A percentile compares a stretch with the other conserved stretches of the same genome.
These are phyloP conservation scores for Musa acuminata DNA, from an alignment of 176 grass and related monocot species.

Conservation along the genomic window DNA sequence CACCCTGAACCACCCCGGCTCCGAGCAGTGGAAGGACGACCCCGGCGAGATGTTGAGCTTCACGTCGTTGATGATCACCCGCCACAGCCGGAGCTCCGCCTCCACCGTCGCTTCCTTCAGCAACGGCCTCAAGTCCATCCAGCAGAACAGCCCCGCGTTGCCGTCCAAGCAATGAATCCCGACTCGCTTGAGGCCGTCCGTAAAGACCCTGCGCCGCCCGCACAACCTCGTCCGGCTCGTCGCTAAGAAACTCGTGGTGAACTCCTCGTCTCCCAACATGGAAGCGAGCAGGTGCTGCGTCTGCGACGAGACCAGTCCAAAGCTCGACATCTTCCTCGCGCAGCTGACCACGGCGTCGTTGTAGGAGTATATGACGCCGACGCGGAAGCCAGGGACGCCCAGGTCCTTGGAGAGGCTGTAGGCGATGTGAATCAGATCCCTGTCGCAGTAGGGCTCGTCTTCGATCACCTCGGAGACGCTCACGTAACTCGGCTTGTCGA, in stretches of 20 bases:
- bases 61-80: slow-evolving; percentile 40
- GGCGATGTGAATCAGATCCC: slow-evolving; percentile 62
- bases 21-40: slow-evolving; percentile 65
- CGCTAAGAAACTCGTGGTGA: slow-evolving; percentile 36
- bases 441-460: slow-evolving; percentile 27
- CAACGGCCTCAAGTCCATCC: slow-evolving; percentile 80
- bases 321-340: slow-evolving; percentile 92
- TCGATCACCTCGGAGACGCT: slow-evolving; percentile 71
- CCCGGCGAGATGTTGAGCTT: slow-evolving; percentile 92
- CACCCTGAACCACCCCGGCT: slow-evolving; percentile 95
- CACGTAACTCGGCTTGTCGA: slow-evolving; percentile 39
- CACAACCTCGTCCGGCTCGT: slow-evolving; percentile 38
- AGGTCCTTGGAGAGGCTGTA: slow-evolving; percentile 95
- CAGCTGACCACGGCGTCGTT: slow-evolving; percentile 61
- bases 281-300: slow-evolving; percentile 69
- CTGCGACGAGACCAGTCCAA: slow-evolving; percentile 82
- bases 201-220: slow-evolving; percentile 37
- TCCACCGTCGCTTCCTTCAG: slow-evolving; percentile 53
- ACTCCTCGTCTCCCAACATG: slow-evolving; percentile 64
- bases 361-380: slow-evolving; percentile 87
- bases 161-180: slow-evolving; percentile 49
- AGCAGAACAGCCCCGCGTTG: slow-evolving; percentile 78
- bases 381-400: slow-evolving; percentile 78
- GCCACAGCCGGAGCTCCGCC: slow-evolving; percentile 76
- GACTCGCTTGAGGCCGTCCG: slow-evolving; percentile 27